Evolutionary conservation across 2,329 filamentous ascomycete genomes (phyloP).

Genomic region (Monilinia fructigena): DNA sequence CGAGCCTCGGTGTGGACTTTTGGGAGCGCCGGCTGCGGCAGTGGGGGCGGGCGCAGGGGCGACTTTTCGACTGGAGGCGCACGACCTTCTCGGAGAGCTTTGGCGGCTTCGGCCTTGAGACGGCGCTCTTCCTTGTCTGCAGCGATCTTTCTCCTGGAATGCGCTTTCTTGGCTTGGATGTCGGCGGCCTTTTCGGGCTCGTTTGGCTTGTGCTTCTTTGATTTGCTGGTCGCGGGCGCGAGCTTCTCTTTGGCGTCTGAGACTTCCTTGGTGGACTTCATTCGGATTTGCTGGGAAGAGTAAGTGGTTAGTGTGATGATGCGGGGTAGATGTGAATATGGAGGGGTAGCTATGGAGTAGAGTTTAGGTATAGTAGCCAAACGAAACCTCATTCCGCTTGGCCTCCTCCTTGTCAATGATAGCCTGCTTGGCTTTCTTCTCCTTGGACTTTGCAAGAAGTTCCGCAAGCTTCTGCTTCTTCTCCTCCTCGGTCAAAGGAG

Average conservation of each 20-base stretch:
- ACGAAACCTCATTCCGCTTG: slow-evolving; percentile 76
- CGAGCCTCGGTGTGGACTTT: slow-evolving; percentile 71
- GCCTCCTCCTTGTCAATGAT: slow-evolving; percentile 75
- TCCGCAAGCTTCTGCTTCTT: slow-evolving; percentile 78
- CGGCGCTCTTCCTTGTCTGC: slow-evolving; percentile 89
- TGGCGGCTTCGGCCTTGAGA: slow-evolving; percentile 79
- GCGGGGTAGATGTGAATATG: slow-evolving; percentile 1
- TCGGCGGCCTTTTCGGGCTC: slow-evolving; percentile 83
- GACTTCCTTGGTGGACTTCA: slow-evolving; percentile 84
- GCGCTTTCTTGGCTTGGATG: slow-evolving; percentile 77
- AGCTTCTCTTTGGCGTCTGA: slow-evolving; percentile 91
- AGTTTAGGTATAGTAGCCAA: not conserved
- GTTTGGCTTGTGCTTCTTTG: slow-evolving; percentile 85
- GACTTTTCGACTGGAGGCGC: slow-evolving; percentile 44
- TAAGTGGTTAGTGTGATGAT: not conserved
- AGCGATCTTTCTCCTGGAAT: slow-evolving; percentile 95
- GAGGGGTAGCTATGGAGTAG: slow-evolving; percentile 6
- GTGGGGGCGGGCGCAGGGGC: slow-evolving; percentile 42
- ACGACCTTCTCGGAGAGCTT: slow-evolving; percentile 80
- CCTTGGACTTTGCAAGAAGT: slow-evolving; percentile 67
- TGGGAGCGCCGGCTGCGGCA: slow-evolving; percentile 44
- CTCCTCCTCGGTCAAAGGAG: slow-evolving; percentile 86
- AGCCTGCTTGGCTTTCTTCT: slow-evolving; percentile 68
- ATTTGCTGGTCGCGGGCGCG: slow-evolving; percentile 81
- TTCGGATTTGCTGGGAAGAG: slow-evolving; percentile 59